phyloP scores from a whole-genome alignment of 495 filamentous ascomycete genomes.

The Penicillium simplicissimum region DNA sequence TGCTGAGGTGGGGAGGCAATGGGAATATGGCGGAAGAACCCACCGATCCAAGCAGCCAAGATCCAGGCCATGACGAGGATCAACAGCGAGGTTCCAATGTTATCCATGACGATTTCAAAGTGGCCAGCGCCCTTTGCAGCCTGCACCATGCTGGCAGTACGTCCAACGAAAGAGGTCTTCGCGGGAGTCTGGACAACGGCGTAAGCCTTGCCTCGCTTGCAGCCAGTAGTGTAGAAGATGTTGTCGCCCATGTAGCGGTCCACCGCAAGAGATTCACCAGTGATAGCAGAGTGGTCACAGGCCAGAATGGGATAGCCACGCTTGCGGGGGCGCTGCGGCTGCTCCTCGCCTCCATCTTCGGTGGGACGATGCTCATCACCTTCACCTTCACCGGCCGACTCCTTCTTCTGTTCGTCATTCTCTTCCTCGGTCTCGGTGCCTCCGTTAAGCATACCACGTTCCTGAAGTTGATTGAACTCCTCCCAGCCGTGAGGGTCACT shows the following conservation, averaged over 20 bases:
- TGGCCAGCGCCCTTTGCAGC: conserved; percentile 68
- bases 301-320: conserved; percentile 61
- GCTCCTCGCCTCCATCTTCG: conserved; percentile 17
- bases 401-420: conserved; percentile 22
- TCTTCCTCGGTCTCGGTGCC: conserved; percentile 56
- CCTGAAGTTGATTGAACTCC: conserved; percentile 57
- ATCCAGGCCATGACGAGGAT: conserved; percentile 71
- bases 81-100: conserved; percentile 67
- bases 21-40: conserved; percentile 66
- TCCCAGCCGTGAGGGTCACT: conserved; percentile 65
- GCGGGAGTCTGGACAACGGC: conserved; percentile 61
- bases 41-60: conserved; percentile 68
- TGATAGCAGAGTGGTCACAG: conserved; percentile 71
- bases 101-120: conserved; percentile 78
- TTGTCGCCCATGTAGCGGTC: conserved; percentile 72
- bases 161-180: conserved; percentile 68
- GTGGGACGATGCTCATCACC: conserved; percentile 10
- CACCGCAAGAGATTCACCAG: conserved; percentile 71
- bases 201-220: conserved; percentile 72
- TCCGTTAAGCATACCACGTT: conserved; percentile 55
- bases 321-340: conserved; percentile 28
- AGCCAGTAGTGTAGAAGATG: conserved; percentile 70
- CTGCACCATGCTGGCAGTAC: conserved; percentile 67
- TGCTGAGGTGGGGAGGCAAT: conserved; percentile 61
- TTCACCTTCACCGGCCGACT: conserved; percentile 3